Base-by-base conservation (phyloP, 495 filamentous ascomycete genomes). In the Penicillium argentinense region DNA sequence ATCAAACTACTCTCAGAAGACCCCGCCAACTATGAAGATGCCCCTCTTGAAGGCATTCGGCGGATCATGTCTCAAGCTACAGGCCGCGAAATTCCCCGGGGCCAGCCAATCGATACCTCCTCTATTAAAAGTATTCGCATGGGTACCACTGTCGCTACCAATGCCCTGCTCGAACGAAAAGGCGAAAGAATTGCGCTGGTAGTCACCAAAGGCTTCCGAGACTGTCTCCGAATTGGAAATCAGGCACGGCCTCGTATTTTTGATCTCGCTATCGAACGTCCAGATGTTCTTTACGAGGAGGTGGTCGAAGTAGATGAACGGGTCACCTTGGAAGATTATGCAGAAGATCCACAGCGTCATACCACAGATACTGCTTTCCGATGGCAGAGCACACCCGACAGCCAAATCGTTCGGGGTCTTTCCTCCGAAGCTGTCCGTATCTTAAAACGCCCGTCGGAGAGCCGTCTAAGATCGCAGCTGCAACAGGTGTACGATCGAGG, bases 1-100 rank as follows among this genome's bases (percentile, higher is more conserved):
- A 86, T 93, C 66, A 93, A 93, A 60, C 69, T 93, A 0, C 77
- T 93, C 3, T 91, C 87, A 6, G 85, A 88, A 47, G 89, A 93
- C 56, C 88, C 88, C 12, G 69, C 75, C 25, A 91, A 92, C 66
- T 93, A 93, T 56, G 62, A 76, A 17, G 88, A 93, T 74, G 88
- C 88, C 6, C 89, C 88, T 3, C 73, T 88, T 7, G 88, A 93
- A 66, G 91, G 87, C 26, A 96, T 96, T 59, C 80, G 60, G 2
- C 84, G 91, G 23, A 81, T 96, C 28, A 77, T 96, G 62, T 84
- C 85, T 27, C 82, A 77, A 45, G 89, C 95, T 59, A 81, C 81
- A 2, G 72, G 75, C 34, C 70, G 73, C 18, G 82, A 89, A 23
- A 87, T 92, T 7, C 84, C 87, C 1, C 80, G 88, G 4, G 89